These are phyloP conservation scores for Kurtzmaniella natalensis DNA, from an alignment of 1,139 yeast genomes.

Conservation along the genomic window DNA sequence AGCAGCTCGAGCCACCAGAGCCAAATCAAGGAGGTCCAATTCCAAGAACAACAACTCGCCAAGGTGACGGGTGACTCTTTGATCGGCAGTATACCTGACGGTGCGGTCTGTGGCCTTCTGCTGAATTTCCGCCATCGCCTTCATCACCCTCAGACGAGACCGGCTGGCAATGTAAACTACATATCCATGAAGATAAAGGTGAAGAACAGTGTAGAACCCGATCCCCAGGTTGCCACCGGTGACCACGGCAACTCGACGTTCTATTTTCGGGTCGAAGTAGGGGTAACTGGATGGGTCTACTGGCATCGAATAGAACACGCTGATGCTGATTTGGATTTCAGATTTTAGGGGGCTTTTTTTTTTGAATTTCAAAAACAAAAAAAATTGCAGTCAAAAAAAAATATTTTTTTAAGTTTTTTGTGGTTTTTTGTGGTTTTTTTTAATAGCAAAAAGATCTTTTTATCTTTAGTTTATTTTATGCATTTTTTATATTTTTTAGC, in stretches of 20 bases:
- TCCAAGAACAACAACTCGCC: constrained; percentile 62
- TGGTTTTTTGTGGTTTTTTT: no score
- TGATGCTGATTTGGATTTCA: no score
- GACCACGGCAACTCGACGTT: constrained; percentile 60
- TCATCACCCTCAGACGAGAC: constrained; percentile 47
- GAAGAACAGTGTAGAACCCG: constrained; percentile 74
- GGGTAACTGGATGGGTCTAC: constrained; percentile 26
- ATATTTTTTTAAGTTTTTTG: no score
- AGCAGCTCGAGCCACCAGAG: constrained; percentile 56
- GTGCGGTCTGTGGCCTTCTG: constrained; percentile 15
- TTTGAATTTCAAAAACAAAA: no score
- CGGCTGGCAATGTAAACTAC: constrained; percentile 72
- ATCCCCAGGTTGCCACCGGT: constrained; percentile 82
- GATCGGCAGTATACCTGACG: constrained; percentile 7
- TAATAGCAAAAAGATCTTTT: no score
- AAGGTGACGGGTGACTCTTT: constrained; percentile 2
- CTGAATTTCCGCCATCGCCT: constrained; percentile 42
- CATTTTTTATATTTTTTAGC: no score
- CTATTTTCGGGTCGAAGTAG: constrained; percentile 33
- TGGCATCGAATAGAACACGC: neutral
- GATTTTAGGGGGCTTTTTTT: no score
- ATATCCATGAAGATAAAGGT: constrained; percentile 75
- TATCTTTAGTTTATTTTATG: no score
- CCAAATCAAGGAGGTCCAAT: constrained; percentile 57
- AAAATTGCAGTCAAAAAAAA: no score